Evolutionary conservation across 352 stramenopile species (phyloP), one percentile per base, ranked within the genome.

Genomic region (Phytophthora tentaculata): DNA sequence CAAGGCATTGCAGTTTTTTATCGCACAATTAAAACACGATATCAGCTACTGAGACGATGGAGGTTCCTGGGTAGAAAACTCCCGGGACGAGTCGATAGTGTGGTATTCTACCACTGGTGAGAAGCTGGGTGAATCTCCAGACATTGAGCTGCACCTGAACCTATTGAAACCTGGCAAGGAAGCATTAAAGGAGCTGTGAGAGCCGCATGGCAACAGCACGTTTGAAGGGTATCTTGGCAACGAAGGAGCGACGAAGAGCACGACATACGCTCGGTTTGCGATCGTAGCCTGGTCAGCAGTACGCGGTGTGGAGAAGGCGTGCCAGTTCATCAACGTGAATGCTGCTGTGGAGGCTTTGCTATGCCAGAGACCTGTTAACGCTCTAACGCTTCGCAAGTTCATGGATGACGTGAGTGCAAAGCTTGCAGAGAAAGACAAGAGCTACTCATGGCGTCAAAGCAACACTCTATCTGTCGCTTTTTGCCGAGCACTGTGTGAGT

Each of bases 221-320:
- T 64, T 61, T 12, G 44, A 65, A 20, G 61, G 49, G 5, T 62
- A 49, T 13, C 23, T 39, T 5, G 69, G 54, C 8, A 66, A 71
- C 23, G 56, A 61, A 17, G 58, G 50, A 28, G 28, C 19, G 5
- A 64, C 56, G 14, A 73, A 37, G 26, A 39, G n/a, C 10, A 64
- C 28, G 13, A 43, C 26, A 14, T 54, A 47, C 22, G 47, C 20
- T 48, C 44, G 68, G 3, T 76, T 61, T 32, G 57, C 57, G 22
- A 35, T 71, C 4, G 49, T 75, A 22, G 62, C 53, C 8, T 76
- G 68, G 48, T 48, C 68, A 12, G 32, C 12, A 4, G n/a, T 9
- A 1, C 35, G 65, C 17, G 57, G 64, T 16, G 32, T 74, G 7
- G 67, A 51, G 8, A 52, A 65, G 9, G 20, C 61, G 2, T 61